These are phyloP conservation scores for Mortierella sp. DNA, from an alignment of 371 early-diverging fungal species.

Conservation along the genomic window DNA sequence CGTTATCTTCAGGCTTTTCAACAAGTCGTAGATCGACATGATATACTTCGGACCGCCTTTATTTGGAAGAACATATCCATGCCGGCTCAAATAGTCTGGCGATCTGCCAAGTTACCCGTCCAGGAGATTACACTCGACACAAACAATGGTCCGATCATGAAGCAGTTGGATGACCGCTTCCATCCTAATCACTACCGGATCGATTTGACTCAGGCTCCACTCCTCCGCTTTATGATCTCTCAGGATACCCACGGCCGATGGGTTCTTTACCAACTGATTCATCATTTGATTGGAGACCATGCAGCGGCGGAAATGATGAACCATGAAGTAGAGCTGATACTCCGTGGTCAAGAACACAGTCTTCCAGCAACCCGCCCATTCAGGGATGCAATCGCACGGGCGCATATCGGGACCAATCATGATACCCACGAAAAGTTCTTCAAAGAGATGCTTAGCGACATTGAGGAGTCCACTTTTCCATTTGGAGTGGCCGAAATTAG, in stretches of 20 bases:
- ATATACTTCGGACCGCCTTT: conserved; percentile 16
- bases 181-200: conserved; percentile 8
- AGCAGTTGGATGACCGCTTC: conserved; percentile 7
- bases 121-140: conserved; percentile 7
- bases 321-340: conserved; percentile 8
- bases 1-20: conserved; percentile 14
- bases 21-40: conserved; percentile 1
- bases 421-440: conserved; percentile 14
- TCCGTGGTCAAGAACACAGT: conserved; percentile 6
- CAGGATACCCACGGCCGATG: conserved; percentile 11
- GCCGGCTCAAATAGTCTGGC: conserved; percentile 23
- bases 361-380: conserved; percentile 10
- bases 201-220: not conserved
- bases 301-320: conserved; percentile 11
- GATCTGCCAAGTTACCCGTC: not conserved
- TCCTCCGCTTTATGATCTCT: not conserved
- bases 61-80: conserved; percentile 9
- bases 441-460: conserved; percentile 17
- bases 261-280: conserved; percentile 9
- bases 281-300: conserved; percentile 27
- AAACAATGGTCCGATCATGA: conserved; percentile 10
- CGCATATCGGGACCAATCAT: conserved; percentile 3
- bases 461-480: conserved; percentile 15
- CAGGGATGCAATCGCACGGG: not conserved
- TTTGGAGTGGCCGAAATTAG: conserved; percentile 10